Evolutionary conservation across 306 rosid species (phyloP).

Genomic region (Cicer bijugum): DNA sequence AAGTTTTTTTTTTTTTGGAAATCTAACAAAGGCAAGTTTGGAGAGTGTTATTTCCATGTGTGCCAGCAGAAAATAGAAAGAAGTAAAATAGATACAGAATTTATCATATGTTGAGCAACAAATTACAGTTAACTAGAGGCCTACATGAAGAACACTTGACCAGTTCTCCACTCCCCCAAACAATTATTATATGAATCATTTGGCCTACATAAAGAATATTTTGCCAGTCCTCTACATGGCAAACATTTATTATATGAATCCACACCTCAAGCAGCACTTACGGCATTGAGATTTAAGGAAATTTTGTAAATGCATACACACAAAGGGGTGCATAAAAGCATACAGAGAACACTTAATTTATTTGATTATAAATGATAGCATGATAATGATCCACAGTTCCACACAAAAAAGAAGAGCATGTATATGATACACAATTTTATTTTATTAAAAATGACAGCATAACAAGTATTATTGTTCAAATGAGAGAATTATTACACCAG

Average conservation of each 20-base stretch:
- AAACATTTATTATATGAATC: not conserved
- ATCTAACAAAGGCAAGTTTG: not conserved
- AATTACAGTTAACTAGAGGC: not conserved
- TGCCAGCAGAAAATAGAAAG: conserved; percentile 18
- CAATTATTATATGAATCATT: not conserved
- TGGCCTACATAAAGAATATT: not conserved
- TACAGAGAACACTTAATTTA: not conserved
- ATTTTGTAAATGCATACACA: not conserved
- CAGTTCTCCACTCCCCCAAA: not conserved
- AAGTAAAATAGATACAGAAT: not conserved
- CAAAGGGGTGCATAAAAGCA: not conserved
- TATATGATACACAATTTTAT: not conserved
- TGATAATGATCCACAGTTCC: too few species aligned
- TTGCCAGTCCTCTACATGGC: not conserved
- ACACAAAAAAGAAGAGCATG: not conserved
- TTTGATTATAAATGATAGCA: not conserved
- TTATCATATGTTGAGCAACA: not conserved
- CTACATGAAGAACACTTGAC: not conserved
- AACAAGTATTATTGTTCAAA: not conserved
- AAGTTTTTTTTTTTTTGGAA: not conserved
- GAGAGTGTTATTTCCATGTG: conserved; percentile 14
- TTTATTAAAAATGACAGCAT: not conserved
- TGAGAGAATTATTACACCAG: not conserved
- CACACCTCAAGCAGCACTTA: not conserved
- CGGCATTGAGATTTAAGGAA: not conserved